phyloP scores from a whole-genome alignment of 2,329 filamentous ascomycete genomes.

The Nannizziopsis barbatae region DNA sequence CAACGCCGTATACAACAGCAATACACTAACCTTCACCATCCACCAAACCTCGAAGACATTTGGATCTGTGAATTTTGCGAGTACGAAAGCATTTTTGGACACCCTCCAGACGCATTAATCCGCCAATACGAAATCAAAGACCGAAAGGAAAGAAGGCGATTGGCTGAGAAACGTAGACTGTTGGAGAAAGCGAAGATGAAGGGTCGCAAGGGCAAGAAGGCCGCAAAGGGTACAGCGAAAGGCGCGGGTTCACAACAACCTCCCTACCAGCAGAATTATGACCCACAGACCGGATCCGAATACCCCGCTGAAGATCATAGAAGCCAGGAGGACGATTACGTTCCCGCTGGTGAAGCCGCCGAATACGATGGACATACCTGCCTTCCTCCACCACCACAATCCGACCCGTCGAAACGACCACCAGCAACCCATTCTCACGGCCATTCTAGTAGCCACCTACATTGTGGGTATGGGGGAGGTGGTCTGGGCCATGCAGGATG shows the following conservation, averaged over 20 bases:
- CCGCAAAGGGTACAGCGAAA: constrained; percentile 54
- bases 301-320: constrained; percentile 33
- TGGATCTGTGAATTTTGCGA: constrained; percentile 99
- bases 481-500: constrained; percentile 15
- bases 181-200: constrained; percentile 93
- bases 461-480: constrained; percentile 21
- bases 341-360: constrained; percentile 26
- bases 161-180: constrained; percentile 73
- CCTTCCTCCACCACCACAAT: constrained; percentile 28
- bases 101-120: constrained; percentile 71
- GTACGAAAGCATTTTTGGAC: constrained; percentile 91
- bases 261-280: constrained; percentile 32
- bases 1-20: constrained; percentile 67
- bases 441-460: constrained; percentile 9
- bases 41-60: constrained; percentile 59
- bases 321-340: constrained; percentile 40
- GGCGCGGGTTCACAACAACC: constrained; percentile 23
- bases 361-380: constrained; percentile 42
- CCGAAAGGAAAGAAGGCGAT: constrained; percentile 65
- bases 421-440: constrained; percentile 28
- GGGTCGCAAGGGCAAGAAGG: constrained; percentile 78
- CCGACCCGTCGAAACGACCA: constrained; percentile 59
- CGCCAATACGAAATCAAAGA: constrained; percentile 92
- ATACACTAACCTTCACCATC: constrained; percentile 63
- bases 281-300: constrained; percentile 29